Evolutionary conservation across 257 asterid genomes (phyloP), one percentile per base, ranked within the genome.

Genomic region (Coffea canephora): DNA sequence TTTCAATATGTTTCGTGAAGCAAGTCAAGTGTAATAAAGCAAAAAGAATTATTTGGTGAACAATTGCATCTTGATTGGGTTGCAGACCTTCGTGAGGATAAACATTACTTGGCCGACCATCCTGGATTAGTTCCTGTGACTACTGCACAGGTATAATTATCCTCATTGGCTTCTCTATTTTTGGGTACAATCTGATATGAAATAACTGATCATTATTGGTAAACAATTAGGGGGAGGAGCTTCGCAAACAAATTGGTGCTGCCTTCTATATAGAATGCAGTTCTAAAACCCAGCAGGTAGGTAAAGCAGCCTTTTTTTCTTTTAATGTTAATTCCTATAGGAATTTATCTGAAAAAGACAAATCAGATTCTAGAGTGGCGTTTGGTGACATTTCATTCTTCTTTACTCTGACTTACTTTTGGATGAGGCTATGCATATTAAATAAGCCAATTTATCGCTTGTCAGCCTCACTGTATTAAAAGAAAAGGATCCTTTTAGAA

Each of bases 231-330:
- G 99, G 99, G 8, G 98, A 95, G 89, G 99, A 93, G 88, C 97
- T 95, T 34, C 93, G 99, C 10, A 93, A 88, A 85, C 94, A 90
- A 76, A 91, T 95, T 71, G 97, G 98, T 31, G 98, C 98, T 5
- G 77, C 95, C 31, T 91, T 90, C 85, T 95, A 95, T 83, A 89
- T 95, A 16, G 99, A 95, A 75, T 95, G 99, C 87, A 95, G 99
- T 87, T 91, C 99, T 39, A 95, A 95, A 87, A 93, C 99, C 84
- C 99, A 95, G 82, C 99, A 93, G 99, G 99, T 95, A 71, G 66
- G 27, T 71, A 12, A 59, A 72, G 31, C 67, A 43, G 68, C 78
- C 61, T 57, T 64, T 55, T 39, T 80, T 54, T 9, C 21, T 19
- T 73, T 25, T 73, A 45, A 36, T 49, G 34, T 48, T 49, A 34